These are phyloP conservation scores for Gyrodon lividus DNA, from an alignment of 768 basidiomycete genomes.

Conservation along the genomic window DNA sequence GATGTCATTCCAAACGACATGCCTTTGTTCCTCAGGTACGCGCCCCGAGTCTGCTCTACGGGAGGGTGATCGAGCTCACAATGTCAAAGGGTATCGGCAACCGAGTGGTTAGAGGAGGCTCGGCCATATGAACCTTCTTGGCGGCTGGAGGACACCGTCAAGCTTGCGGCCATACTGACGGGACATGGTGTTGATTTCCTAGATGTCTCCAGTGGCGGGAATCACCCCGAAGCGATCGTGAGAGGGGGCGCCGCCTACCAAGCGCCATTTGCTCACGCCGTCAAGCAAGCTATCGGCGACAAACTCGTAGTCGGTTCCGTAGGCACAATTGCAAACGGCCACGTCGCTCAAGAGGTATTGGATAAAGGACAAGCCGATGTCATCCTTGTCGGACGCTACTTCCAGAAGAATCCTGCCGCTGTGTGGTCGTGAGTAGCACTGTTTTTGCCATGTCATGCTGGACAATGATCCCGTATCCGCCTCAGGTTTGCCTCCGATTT, in stretches of 20 bases:
- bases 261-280: conserved; percentile 54
- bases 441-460: background rate
- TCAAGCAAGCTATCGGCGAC: too few species aligned
- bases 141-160: conserved; percentile 66
- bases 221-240: conserved; percentile 37
- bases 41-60: background rate
- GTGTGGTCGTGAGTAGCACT: conserved; percentile 35
- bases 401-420: conserved; percentile 58
- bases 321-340: conserved; percentile 33
- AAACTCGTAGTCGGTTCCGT: conserved; percentile 29
- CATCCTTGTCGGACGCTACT: conserved; percentile 49
- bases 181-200: conserved; percentile 72
- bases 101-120: conserved; percentile 68
- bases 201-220: conserved; percentile 71
- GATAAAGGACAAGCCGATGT: conserved; percentile 45
- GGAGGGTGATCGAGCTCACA: background rate
- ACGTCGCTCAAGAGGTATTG: conserved; percentile 44
- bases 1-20: conserved; percentile 54
- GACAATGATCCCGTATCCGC: background rate
- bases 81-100: conserved; percentile 55
- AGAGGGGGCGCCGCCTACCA: conserved; percentile 42
- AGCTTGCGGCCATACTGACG: conserved; percentile 55
- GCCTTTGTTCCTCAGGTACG: conserved; percentile 72
- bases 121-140: conserved; percentile 62
- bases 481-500: conserved; percentile 52